phyloP scores from a whole-genome alignment of 2,329 filamentous ascomycete species.

The Fusarium sp. region DNA sequence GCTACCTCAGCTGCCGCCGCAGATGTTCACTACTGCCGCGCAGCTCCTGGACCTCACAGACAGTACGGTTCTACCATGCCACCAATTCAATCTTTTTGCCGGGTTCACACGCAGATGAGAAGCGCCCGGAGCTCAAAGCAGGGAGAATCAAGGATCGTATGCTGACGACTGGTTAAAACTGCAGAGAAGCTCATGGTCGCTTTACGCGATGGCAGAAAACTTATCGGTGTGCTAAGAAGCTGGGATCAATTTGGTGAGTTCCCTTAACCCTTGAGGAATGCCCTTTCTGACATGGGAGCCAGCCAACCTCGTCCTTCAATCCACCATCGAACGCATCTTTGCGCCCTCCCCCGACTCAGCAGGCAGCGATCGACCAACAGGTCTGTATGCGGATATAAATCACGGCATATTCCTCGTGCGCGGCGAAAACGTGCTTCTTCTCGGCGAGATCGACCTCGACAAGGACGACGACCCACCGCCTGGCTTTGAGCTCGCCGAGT shows the following conservation, averaged over 20 bases:
- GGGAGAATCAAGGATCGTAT: constrained; percentile 33
- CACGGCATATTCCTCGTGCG: constrained; percentile 91
- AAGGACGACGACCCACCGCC: constrained; percentile 89
- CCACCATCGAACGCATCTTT: constrained; percentile 90
- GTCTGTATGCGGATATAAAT: constrained; percentile 82
- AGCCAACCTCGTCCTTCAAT: constrained; percentile 96
- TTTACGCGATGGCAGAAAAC: constrained; percentile 90
- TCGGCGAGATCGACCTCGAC: constrained; percentile 97
- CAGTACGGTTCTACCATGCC: constrained; percentile 69
- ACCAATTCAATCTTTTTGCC: constrained; percentile 17
- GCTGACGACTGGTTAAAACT: constrained; percentile 39
- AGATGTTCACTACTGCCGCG: constrained; percentile 98
- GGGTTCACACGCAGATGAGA: constrained; percentile 5
- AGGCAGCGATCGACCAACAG: constrained; percentile 49
- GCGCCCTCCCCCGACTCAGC: constrained; percentile 59
- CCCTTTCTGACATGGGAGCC: constrained; percentile 26
- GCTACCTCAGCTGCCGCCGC: constrained; percentile 77
- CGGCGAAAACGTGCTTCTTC: constrained; percentile 94
- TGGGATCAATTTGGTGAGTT: constrained; percentile 96
- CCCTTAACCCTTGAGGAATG: constrained; percentile 1
- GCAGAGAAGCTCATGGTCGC: constrained; percentile 94
- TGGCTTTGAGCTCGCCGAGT: constrained; percentile 71
- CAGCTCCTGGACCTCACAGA: constrained; percentile 96
- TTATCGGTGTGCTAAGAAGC: constrained; percentile 89
- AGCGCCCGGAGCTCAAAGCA: not conserved